These are phyloP conservation scores for Acanthamoeba triangularis DNA, from an alignment of 208 protist species.

Conservation along the genomic window DNA sequence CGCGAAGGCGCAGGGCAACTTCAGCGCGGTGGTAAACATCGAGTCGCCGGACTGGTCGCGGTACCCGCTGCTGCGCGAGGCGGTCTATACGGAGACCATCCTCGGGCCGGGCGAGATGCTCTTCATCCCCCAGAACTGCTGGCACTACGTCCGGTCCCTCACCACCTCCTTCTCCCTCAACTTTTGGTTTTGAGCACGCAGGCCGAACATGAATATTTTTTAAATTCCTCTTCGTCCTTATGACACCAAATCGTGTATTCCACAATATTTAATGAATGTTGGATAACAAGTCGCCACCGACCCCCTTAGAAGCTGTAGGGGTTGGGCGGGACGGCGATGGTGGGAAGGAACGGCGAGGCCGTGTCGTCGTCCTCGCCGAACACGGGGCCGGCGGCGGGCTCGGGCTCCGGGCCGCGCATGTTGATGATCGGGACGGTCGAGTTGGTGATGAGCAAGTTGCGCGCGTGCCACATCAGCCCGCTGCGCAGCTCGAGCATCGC, in stretches of 20 bases:
- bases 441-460: constrained; percentile 26
- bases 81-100: constrained; percentile 74
- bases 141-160: constrained; percentile 80
- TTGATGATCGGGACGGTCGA: background rate
- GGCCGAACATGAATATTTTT: too few species aligned
- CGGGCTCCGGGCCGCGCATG: background rate
- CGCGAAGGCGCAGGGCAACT: constrained; percentile 60
- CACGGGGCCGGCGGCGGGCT: background rate
- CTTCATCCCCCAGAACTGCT: constrained; percentile 80
- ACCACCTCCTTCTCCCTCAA: constrained; percentile 78
- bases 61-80: constrained; percentile 74
- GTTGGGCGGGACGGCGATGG: background rate
- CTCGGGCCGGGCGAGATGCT: constrained; percentile 80
- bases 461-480: background rate
- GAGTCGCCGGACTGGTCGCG: constrained; percentile 38
- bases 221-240: too few species aligned
- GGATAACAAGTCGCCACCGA: too few species aligned
- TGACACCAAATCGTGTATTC: too few species aligned
- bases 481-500: background rate
- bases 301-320: background rate
- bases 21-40: constrained; percentile 58
- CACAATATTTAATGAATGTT: too few species aligned
- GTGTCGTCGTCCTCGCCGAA: background rate
- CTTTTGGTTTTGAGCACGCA: constrained; percentile 83
- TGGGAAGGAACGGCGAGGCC: background rate